Evolutionary conservation across 1,284 basidiomycete species (phyloP), one percentile per base, ranked within the genome.

Genomic region (Tilletia caries): DNA sequence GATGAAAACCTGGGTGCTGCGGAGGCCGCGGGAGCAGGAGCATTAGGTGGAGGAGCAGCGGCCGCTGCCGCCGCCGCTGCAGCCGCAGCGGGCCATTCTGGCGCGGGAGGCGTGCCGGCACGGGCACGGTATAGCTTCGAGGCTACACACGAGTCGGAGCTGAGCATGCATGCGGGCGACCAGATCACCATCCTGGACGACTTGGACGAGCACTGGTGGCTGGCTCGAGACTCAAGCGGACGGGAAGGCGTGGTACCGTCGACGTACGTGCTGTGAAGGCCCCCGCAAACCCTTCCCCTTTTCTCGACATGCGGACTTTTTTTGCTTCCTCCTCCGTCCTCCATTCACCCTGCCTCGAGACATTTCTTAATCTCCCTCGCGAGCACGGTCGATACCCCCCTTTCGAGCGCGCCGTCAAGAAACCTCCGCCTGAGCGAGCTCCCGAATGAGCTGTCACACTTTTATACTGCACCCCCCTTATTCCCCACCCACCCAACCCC

Each of bases 131-230:
- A 79, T 65, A 71, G 73, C 66, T 80, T 79, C 69, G 79, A 72
- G 32, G 76, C 79, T 3, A 77, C 77, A 23, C 78, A 79, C 68
- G 75, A 74, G 43, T 77, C 76, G 25, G 79, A 80, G 65, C 72
- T 80, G 27, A 54, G 66, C 20, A 54, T 79, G 58, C 71, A 69
- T 27, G 78, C 79, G 2, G 79, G 79, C 48, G 74, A 80, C 65
- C 72, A 73, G 15, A 74, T 80, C 69, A 73, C 71, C 65, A 77
- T 80, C 50, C 67, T 80, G 32, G 76, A 79, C 68, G 78, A 79
- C 65, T 71, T 74, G 62, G 78, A 80, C 69, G 70, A 73, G 67
- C 73, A 76, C 52, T 80, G 79, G 79, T 80, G 79, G 79, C 73
- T 80, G 4, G 76, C 76, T 2, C 68, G 74, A 29, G 75, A 79